A percentile compares a stretch with the other conserved stretches of the same genome.
Conservation (phyloP, 2,329 filamentous ascomycete species). For the Clonostachys sp. region DNA sequence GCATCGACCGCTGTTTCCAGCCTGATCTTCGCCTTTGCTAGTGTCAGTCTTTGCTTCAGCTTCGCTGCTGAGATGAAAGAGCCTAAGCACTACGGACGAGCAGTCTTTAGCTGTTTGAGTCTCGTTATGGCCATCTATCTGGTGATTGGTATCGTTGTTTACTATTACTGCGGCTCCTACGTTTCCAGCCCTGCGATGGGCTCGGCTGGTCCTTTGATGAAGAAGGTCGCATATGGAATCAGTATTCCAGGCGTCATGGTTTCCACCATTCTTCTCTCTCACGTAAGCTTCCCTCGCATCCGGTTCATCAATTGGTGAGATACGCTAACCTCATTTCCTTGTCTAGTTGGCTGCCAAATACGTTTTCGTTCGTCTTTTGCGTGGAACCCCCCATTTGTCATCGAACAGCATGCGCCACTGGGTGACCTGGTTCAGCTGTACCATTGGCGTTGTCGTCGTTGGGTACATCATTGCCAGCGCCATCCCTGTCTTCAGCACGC, state of each 20-base stretch:
- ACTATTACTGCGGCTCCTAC: conserved; percentile 60
- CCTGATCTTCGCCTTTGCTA: conserved; percentile 67
- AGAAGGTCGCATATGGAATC: conserved; percentile 66
- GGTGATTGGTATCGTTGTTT: conserved; percentile 61
- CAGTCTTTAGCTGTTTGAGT: conserved; percentile 56
- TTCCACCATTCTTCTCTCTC: conserved; percentile 26
- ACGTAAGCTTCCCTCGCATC: conserved; percentile 25
- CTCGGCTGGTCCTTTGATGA: conserved; percentile 52
- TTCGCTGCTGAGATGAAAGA: conserved; percentile 49
- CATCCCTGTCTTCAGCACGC: conserved; percentile 18
- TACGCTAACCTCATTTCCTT: conserved; percentile 18
- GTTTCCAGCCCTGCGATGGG: conserved; percentile 66
- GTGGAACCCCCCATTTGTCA: conserved; percentile 19
- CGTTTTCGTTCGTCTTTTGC: conserved; percentile 14
- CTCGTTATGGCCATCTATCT: conserved; percentile 64
- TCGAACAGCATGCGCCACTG: conserved; percentile 20
- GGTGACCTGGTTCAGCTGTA: conserved; percentile 22
- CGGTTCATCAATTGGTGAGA: conserved; percentile 22
- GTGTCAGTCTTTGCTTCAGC: conserved; percentile 44
- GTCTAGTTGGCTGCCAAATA: conserved; percentile 16
- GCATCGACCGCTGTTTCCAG: conserved; percentile 62
- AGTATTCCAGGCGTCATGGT: conserved; percentile 63
- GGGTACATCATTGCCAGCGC: conserved; percentile 19
- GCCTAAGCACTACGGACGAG: conserved; percentile 40
- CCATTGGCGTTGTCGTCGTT: conserved; percentile 10